Evolutionary conservation across 164 flowering plant genomes (phyloP), one percentile per base, ranked within the genome.

Genomic region (Chimonanthus salicifolius): DNA sequence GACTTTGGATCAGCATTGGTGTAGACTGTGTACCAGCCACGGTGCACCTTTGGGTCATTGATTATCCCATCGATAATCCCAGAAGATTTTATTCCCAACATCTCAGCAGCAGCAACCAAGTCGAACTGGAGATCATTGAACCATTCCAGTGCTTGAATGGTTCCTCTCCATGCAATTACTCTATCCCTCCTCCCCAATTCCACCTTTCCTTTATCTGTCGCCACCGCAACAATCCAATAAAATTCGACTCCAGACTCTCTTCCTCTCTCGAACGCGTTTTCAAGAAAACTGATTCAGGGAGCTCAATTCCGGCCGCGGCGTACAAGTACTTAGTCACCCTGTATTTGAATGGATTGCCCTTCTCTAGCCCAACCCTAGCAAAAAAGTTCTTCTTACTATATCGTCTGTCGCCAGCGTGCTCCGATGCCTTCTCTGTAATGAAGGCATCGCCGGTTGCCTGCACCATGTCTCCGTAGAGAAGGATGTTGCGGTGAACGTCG

Each of bases 171-270:
- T 4, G 81, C 83, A 47, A 87, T 68, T 76, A 87, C 77, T 58
- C 84, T 80, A n/a, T 84, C 87, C 68, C 87, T 85, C 82, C 81
- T 85, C 78, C 74, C 87, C 77, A 76, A 72, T 43, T 48, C 71
- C 68, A 20, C 67, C 74, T 74, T 75, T 20, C 88, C 86, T 58
- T 87, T 84, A 65, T 89, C 90, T 0, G 86, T 86, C 5, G 88
- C 87, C 72, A 87, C 92, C 2, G 92, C 92, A 6, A 89, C 81
- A 8, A 85, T 60, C 90, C 90, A 21, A 87, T 87, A 80, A 81
- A 87, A 66, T 87, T 87, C 6, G 84, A 82, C 70, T 84, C 87
- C 70, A 68, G 72, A 16, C 77, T 64, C 86, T 84, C 83, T 0
- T 85, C 78, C 60, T 84, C 86, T 74, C 79, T 77, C 47, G 85